Evolutionary conservation across 2,329 filamentous ascomycete genomes (phyloP), one percentile per base, ranked within the genome.

Genomic region (Alternaria novae-zelandiae): DNA sequence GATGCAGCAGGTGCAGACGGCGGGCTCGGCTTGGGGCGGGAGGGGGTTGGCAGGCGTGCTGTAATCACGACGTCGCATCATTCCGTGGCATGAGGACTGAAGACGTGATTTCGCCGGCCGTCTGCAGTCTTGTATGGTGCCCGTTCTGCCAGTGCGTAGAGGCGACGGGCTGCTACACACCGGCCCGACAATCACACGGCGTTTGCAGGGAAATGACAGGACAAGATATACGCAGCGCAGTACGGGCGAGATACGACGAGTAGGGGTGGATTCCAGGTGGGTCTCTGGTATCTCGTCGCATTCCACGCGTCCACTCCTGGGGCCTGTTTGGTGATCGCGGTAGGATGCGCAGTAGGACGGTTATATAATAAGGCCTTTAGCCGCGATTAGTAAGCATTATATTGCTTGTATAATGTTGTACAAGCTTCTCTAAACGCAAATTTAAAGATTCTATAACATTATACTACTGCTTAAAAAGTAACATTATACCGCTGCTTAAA

Each of bases 1-100:
- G 28, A 20, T 21, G 43, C 49, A 21, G 36, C 20, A 5, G 25
- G 17, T 30, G 32, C 54, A 59, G 59, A 57, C 7, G 26, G 56
- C 60, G 50, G 53, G 47, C 61, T 49, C 58, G 61, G 58, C 41
- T 23, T 53, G 25, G 17, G 32, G 64, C 45, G 61, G 58, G 45
- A 47, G 23, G 36, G 55, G 61, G 50, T 32, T 56, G 45, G 54
- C 54, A 53, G 57, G 30, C 54, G 55, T 45, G 44, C 30, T 57
- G 56, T 41, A 58, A 58, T 64, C 54, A 53, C 32, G 43, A 55
- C 61, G 51, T 61, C 58, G 47, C 63, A 64, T 62, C 57, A 49
- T 66, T 59, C 54, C 54, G 61, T 58, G 53, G 54, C 58, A 59
- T 57, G 45, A 43, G 59, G 49, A 47, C 36, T 57, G 45, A 32